Conservation (phyloP, 495 filamentous ascomycete species). For the Penicillium salamii region DNA sequence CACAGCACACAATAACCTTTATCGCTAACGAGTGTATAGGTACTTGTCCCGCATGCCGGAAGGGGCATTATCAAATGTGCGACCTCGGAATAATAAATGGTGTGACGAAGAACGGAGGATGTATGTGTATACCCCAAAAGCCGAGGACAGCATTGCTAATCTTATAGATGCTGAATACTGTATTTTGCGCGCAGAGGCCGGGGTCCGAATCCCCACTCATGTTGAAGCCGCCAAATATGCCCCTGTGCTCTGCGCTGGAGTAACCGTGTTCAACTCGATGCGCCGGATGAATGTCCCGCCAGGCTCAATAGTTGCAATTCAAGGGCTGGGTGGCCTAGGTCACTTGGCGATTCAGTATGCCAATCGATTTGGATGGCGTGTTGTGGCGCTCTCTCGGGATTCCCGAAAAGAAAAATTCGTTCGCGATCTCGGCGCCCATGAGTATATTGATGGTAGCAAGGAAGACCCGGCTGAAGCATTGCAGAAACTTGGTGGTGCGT, state of each 20-base stretch:
- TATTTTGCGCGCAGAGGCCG: slow-evolving; percentile 59
- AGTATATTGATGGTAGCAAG: slow-evolving; percentile 61
- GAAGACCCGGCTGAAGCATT: slow-evolving; percentile 50
- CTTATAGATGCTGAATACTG: slow-evolving; percentile 59
- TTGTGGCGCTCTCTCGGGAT: slow-evolving; percentile 59
- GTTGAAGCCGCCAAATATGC: slow-evolving; percentile 59
- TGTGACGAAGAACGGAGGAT: slow-evolving; percentile 50
- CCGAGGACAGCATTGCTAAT: neutral
- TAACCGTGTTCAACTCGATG: slow-evolving; percentile 71
- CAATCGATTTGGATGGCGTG: slow-evolving; percentile 61
- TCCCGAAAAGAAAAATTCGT: slow-evolving; percentile 58
- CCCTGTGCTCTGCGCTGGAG: slow-evolving; percentile 68
- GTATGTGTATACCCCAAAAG: slow-evolving; percentile 14
- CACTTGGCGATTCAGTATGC: slow-evolving; percentile 69
- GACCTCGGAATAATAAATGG: slow-evolving; percentile 50
- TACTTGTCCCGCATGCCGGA: slow-evolving; percentile 45
- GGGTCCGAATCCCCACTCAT: slow-evolving; percentile 55
- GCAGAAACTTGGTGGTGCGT: slow-evolving; percentile 58
- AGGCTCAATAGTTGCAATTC: slow-evolving; percentile 59
- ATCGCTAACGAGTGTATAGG: slow-evolving; percentile 4
- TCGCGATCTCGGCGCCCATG: slow-evolving; percentile 59
- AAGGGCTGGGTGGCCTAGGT: slow-evolving; percentile 65
- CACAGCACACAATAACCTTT: neutral
- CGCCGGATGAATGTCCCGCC: slow-evolving; percentile 55
- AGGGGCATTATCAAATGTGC: slow-evolving; percentile 56